Evolutionary conservation across 805 yeast species (phyloP), one percentile per base, ranked within the genome.

Genomic region (Yamadazyma sp.): DNA sequence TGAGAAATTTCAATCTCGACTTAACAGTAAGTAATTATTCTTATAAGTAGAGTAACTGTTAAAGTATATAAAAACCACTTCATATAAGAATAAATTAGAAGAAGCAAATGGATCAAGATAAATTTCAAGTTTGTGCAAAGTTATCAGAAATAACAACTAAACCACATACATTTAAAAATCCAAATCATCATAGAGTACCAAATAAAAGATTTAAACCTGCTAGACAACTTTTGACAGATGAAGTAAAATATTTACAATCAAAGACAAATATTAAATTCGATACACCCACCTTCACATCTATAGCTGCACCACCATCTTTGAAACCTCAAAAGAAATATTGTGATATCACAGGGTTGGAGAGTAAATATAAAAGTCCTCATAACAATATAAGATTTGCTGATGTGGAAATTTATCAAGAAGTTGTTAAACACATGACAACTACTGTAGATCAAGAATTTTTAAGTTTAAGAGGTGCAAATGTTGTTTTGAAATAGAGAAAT

Each of bases 381-480:
- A 83, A 78, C 49, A 82, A 83, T 27, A 63, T 91, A 34, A 68
- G 96, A 37, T 91, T 79, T 56, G 79, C 85, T 58, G 82, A 91
- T 55, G 78, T 78, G 33, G 97, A 91, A 58, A 81, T 91, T 20
- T 89, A 78, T 56, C 70, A 64, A 46, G 85, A 81, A 31, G 69
- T 82, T 23, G 82, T 86, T 23, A 78, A 78, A 55, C 77, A 78
- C 43, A 77, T 91, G 79, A 82, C 88, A 1, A 86, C 94, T 3
- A 96, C 96, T 16, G 83, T 84, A 19, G 97, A 91, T 59, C 98
- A 91, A 61, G 94, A 88, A 58, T 91, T 88, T 55, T 67, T 91
- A 52, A 84, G 84, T 45, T 65, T 91, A 41, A 73, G 98, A 48
- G 86, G 85, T 35, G 98, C 96, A 25, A 85, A 91, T 55, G 87